Percentiles rank a stretch among this genome's conserved stretches.
Evolutionary conservation across 2,329 filamentous ascomycete genomes (phyloP).

Genomic region (Zymoseptoria tritici): DNA sequence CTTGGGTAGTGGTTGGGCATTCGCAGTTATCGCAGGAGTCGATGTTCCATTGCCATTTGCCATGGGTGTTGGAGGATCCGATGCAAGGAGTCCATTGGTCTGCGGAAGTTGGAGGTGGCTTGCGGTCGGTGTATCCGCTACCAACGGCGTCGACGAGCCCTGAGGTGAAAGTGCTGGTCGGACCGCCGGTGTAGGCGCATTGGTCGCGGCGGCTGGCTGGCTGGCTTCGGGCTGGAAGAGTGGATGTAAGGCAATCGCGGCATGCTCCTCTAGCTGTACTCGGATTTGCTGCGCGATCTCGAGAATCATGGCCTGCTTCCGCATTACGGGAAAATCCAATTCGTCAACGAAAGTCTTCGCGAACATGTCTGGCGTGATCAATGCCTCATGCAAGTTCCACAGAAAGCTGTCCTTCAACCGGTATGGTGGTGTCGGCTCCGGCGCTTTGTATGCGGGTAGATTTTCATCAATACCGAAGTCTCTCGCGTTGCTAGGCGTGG

Average conservation of each 20-base stretch:
- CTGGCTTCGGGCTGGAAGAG: slow-evolving; percentile 61
- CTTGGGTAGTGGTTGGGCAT: slow-evolving; percentile 52
- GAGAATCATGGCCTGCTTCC: slow-evolving; percentile 54
- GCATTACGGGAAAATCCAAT: slow-evolving; percentile 74
- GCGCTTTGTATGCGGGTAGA: slow-evolving; percentile 68
- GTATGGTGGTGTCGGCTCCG: slow-evolving; percentile 75
- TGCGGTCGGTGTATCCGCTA: slow-evolving; percentile 21
- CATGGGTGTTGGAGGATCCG: slow-evolving; percentile 40
- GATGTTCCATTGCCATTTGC: slow-evolving; percentile 39
- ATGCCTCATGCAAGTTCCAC: slow-evolving; percentile 93
- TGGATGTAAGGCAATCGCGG: slow-evolving; percentile 85
- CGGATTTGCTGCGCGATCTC: slow-evolving; percentile 92
- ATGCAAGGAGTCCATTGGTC: slow-evolving; percentile 41
- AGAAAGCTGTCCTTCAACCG: slow-evolving; percentile 90
- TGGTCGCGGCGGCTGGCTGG: slow-evolving; percentile 22
- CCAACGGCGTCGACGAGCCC: slow-evolving; percentile 39
- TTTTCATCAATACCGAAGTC: slow-evolving; percentile 60
- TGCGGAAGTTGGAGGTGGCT: slow-evolving; percentile 37
- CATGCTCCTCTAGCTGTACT: slow-evolving; percentile 91
- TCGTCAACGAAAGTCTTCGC: slow-evolving; percentile 87
- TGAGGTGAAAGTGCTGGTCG: slow-evolving; percentile 43
- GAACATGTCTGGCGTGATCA: slow-evolving; percentile 93
- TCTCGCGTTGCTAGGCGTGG: slow-evolving; percentile 52
- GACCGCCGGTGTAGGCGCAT: slow-evolving; percentile 26
- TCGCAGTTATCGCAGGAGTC: slow-evolving; percentile 55